A percentile compares a stretch with the other conserved stretches of the same genome.
These are phyloP conservation scores for Hansenula anomala DNA, from an alignment of 1,139 yeast genomes.

Conservation along the genomic window DNA sequence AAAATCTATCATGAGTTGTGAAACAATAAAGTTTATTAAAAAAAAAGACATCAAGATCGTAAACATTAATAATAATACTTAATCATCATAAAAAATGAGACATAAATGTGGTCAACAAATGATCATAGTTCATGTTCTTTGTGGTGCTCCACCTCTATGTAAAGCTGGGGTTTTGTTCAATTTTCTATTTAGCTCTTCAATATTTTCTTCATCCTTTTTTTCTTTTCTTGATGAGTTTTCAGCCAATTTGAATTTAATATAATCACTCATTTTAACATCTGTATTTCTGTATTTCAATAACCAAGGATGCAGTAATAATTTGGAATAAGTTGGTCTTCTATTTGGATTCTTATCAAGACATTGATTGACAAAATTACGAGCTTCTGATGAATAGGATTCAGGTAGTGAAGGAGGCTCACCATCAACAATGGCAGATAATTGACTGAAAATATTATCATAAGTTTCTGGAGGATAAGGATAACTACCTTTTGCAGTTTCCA, in stretches of 20 bases:
- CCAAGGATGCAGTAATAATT: conserved; percentile 82
- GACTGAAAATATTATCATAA: conserved; percentile 83
- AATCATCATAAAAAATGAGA: too few species aligned
- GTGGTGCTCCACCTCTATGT: conserved; percentile 23
- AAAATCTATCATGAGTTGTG: too few species aligned
- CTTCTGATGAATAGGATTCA: conserved; percentile 60
- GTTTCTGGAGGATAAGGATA: conserved; percentile 97
- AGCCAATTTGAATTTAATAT: conserved; percentile 30
- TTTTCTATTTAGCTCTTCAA: conserved; percentile 19
- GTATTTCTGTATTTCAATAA: conserved; percentile 44
- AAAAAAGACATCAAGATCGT: not conserved
- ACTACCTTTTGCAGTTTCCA: conserved; percentile 86
- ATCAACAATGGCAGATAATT: conserved; percentile 91
- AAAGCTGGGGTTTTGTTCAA: conserved; percentile 22
- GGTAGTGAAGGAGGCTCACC: conserved; percentile 89
- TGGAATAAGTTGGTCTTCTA: conserved; percentile 76
- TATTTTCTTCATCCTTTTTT: conserved; percentile 20
- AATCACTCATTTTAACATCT: conserved; percentile 30
- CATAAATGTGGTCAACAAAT: too few species aligned
- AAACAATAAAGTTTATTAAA: too few species aligned
- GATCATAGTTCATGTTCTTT: not conserved
- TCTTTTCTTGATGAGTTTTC: conserved; percentile 27
- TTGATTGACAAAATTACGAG: conserved; percentile 72
- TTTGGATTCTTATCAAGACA: conserved; percentile 83
- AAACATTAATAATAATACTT: too few species aligned